These are phyloP conservation scores for Rhododendron ovatum DNA, from an alignment of 148 eudicot species.

Conservation along the genomic window DNA sequence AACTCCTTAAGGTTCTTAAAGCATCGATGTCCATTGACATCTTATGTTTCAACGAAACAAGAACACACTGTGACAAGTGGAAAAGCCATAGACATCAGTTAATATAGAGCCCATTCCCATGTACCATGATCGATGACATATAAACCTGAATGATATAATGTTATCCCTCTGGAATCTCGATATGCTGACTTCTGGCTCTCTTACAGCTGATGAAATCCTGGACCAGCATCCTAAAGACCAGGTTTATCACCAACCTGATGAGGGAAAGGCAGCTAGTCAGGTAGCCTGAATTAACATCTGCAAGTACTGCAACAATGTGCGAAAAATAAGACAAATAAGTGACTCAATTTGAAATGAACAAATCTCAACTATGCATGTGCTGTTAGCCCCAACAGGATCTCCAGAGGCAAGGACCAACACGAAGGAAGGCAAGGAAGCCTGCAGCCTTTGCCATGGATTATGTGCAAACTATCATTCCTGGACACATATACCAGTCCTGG, in stretches of 20 bases:
- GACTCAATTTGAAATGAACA: background rate
- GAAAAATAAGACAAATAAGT: background rate
- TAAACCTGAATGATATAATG: background rate
- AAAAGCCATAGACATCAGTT: background rate
- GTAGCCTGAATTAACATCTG: conserved; percentile 19
- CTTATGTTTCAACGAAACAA: background rate
- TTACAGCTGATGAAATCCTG: conserved; percentile 36
- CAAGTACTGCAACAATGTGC: background rate
- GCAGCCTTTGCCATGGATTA: conserved; percentile 54
- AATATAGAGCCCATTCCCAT: background rate
- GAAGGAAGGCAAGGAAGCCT: conserved; percentile 48
- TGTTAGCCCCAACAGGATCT: conserved; percentile 26
- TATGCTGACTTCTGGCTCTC: conserved; percentile 12
- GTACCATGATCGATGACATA: background rate
- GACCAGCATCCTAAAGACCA: conserved; percentile 42
- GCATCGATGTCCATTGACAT: background rate
- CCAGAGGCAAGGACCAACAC: conserved; percentile 29
- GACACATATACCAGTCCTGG: conserved; percentile 83
- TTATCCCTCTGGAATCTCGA: background rate
- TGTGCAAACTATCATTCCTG: conserved; percentile 75
- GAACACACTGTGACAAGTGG: conserved; percentile 22
- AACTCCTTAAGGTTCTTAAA: background rate
- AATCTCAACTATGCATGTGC: conserved; percentile 5
- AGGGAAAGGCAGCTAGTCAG: conserved; percentile 32
- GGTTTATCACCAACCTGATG: conserved; percentile 35